A percentile compares a stretch with the other conserved stretches of the same genome.
phyloP scores from a whole-genome alignment of 2,329 filamentous ascomycete genomes.

The Cladorrhinum sp. region DNA sequence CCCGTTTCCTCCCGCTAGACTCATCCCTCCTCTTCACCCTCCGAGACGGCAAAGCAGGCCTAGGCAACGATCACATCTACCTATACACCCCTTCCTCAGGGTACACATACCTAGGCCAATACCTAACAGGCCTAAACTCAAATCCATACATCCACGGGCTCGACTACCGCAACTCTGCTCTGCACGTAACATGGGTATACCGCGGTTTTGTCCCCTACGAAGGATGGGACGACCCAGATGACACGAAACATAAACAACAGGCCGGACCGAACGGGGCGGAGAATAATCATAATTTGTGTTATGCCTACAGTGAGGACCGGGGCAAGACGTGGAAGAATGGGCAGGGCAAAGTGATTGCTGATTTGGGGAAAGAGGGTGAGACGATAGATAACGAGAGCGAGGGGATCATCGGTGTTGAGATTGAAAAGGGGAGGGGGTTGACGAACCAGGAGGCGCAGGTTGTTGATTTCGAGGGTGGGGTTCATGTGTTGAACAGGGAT shows the following conservation, averaged over 20 bases:
- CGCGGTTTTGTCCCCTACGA: conserved; percentile 45
- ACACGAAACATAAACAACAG: conserved; percentile 42
- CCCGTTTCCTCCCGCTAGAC: conserved; percentile 43
- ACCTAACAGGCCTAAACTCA: conserved; percentile 43
- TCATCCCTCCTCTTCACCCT: conserved; percentile 45
- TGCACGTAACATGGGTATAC: conserved; percentile 50
- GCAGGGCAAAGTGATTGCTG: conserved; percentile 35
- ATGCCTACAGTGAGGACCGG: conserved; percentile 45
- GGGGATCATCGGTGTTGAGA: conserved; percentile 43
- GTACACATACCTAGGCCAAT: conserved; percentile 41
- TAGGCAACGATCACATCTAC: conserved; percentile 48
- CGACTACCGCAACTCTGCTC: conserved; percentile 26
- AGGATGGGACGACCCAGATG: conserved; percentile 41
- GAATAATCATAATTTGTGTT: conserved; percentile 51
- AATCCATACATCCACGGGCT: conserved; percentile 53
- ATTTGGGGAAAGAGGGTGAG: conserved; percentile 33
- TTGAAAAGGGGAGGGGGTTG: conserved; percentile 45
- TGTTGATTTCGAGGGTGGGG: conserved; percentile 42
- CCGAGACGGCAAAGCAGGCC: conserved; percentile 49
- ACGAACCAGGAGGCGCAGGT: conserved; percentile 51
- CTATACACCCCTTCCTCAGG: conserved; percentile 39
- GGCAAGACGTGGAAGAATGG: conserved; percentile 44
- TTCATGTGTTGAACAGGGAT: conserved; percentile 50
- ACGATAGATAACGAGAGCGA: conserved; percentile 40
- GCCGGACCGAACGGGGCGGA: conserved; percentile 42